Conservation (phyloP, 371 early-diverging fungal genomes). For the Mortierella sp. region DNA sequence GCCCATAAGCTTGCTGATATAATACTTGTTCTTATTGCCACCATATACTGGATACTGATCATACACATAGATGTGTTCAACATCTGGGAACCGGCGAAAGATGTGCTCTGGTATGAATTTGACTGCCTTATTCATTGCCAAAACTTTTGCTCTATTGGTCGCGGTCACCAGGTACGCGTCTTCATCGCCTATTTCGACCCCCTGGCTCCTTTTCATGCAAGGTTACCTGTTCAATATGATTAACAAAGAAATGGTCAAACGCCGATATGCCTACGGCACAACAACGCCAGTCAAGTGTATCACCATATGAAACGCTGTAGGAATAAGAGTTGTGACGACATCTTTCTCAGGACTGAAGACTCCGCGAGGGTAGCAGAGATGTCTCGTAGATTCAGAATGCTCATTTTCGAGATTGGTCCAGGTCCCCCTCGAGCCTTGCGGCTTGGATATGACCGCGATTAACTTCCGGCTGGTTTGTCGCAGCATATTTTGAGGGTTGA, state of each 20-base stretch:
- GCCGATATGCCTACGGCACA: background rate
- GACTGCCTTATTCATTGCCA: background rate
- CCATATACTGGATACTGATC: background rate
- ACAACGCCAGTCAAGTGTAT: background rate
- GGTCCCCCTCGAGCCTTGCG: conserved; percentile 18
- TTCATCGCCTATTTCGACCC: no score
- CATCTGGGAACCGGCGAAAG: conserved; percentile 15
- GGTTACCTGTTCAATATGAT: no score
- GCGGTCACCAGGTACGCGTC: no score
- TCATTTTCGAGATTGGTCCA: conserved; percentile 10
- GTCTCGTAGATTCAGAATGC: background rate
- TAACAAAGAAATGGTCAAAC: no score
- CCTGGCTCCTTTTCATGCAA: no score
- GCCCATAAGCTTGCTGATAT: background rate
- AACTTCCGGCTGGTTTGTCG: conserved; percentile 3
- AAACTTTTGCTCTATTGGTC: background rate
- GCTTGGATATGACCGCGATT: conserved; percentile 1
- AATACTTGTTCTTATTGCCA: background rate
- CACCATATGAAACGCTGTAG: background rate
- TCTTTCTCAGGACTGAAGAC: background rate
- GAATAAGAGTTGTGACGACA: background rate
- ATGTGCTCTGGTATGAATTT: conserved; percentile 2
- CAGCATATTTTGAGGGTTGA: conserved; percentile 8
- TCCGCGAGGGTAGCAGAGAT: conserved; percentile 1
- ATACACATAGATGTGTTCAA: conserved; percentile 17